Conservation (phyloP, 139 green algal genomes). For the Haematococcus sp. region DNA sequence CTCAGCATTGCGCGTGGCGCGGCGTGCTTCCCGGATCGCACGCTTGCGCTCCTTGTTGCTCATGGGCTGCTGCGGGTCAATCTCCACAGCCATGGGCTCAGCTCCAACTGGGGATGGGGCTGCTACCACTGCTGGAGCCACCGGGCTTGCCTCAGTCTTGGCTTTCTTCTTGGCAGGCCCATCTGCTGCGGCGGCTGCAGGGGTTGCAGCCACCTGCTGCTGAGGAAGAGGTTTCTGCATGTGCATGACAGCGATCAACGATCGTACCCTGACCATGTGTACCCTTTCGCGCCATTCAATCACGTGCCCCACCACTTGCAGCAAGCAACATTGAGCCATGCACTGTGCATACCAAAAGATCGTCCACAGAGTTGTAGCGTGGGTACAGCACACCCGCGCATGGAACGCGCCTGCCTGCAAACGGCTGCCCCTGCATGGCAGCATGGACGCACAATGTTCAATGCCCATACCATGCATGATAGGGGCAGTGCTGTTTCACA, state of each 20-base stretch:
- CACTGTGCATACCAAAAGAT: not conserved
- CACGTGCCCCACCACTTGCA: too few relatives aligned
- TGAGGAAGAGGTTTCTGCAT: not conserved
- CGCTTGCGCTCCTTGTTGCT: conserved; percentile 3
- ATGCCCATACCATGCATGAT: too few relatives aligned
- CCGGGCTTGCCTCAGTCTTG: not conserved
- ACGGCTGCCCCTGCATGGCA: not conserved
- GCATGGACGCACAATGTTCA: too few relatives aligned
- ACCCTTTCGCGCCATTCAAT: too few relatives aligned
- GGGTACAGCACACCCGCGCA: conserved; percentile 11
- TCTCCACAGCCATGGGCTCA: not conserved
- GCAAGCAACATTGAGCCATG: not conserved
- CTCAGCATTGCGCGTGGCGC: conserved; percentile 2
- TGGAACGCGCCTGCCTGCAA: not conserved
- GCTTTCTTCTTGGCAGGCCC: not conserved
- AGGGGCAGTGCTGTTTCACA: too few relatives aligned
- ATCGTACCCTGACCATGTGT: too few relatives aligned
- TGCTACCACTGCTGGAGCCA: not conserved
- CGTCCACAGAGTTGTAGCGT: not conserved
- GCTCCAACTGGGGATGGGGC: not conserved
- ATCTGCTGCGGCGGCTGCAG: not conserved
- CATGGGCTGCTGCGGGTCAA: not conserved
- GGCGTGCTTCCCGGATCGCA: conserved; percentile 1
- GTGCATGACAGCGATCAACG: not conserved
- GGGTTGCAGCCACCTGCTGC: not conserved